Evolutionary conservation across 139 green algal species (phyloP).

Genomic region (Chlorella vulgaris): DNA sequence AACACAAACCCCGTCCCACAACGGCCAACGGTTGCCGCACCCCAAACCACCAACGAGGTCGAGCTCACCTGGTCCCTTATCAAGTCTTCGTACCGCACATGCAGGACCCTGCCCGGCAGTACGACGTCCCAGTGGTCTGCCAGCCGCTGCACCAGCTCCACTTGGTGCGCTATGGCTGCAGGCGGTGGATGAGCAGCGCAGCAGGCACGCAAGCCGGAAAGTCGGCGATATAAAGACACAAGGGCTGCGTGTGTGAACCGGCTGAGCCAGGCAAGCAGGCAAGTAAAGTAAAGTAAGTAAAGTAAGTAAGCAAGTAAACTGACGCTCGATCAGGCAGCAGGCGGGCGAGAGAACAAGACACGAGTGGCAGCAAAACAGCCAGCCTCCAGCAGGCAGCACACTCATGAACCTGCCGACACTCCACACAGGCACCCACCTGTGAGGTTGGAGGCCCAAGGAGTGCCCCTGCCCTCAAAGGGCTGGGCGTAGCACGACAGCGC

Average conservation of each 20-base stretch:
- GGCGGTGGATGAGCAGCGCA: neutral
- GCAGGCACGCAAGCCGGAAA: too few relatives aligned
- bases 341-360: neutral
- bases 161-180: slow-evolving; percentile 50
- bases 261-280: too few relatives aligned
- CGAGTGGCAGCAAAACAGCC: neutral
- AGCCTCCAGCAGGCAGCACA: neutral
- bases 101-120: slow-evolving; percentile 59
- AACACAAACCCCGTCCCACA: too few relatives aligned
- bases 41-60: too few relatives aligned
- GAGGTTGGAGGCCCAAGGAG: slow-evolving; percentile 68
- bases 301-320: neutral
- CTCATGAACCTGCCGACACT: neutral
- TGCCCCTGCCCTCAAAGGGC: slow-evolving; percentile 69
- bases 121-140: slow-evolving; percentile 52
- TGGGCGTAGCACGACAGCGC: slow-evolving; percentile 75
- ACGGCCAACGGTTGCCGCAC: too few relatives aligned
- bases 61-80: slow-evolving; percentile 26
- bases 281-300: neutral
- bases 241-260: too few relatives aligned
- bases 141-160: slow-evolving; percentile 47
- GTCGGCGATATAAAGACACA: too few relatives aligned
- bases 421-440: neutral
- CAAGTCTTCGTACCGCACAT: slow-evolving; percentile 58
- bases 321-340: neutral